Conservation (phyloP, 169 alveolate genomes). For the Plasmodium vinckei region DNA sequence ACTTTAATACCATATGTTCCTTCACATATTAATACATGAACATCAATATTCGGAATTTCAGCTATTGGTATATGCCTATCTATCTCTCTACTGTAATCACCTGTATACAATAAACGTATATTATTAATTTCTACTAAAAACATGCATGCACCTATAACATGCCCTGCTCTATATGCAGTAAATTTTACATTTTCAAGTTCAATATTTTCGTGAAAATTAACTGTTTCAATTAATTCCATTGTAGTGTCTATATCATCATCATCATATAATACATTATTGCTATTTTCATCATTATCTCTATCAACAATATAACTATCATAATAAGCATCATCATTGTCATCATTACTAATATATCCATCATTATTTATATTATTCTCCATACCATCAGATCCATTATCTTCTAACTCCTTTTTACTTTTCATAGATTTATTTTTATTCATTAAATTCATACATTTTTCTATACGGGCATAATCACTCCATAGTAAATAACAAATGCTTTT, state of each 20-base stretch:
- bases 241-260: constrained; percentile 94
- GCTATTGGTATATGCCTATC: constrained; percentile 98
- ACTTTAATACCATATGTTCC: constrained; percentile 97
- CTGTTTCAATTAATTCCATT: constrained; percentile 89
- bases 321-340: constrained; percentile 18
- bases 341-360: constrained; percentile 20
- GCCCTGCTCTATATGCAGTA: constrained; percentile 98
- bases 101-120: constrained; percentile 97
- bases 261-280: constrained; percentile 89
- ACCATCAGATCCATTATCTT: constrained; percentile 15
- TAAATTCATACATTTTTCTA: constrained; percentile 77
- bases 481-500: constrained; percentile 95
- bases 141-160: constrained; percentile 99
- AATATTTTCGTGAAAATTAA: constrained; percentile 95
- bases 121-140: constrained; percentile 98
- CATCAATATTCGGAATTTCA: constrained; percentile 94
- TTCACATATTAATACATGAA: constrained; percentile 98
- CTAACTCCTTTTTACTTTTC: constrained; percentile 13
- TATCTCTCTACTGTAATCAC: constrained; percentile 97
- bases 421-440: constrained; percentile 61
- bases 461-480: constrained; percentile 95
- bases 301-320: constrained; percentile 23
- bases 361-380: not conserved
- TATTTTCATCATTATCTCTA: constrained; percentile 13
- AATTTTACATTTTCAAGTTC: constrained; percentile 93